Evolutionary conservation across 352 stramenopile species (phyloP), one percentile per base, ranked within the genome.

Genomic region (Globisporangium irregulare): DNA sequence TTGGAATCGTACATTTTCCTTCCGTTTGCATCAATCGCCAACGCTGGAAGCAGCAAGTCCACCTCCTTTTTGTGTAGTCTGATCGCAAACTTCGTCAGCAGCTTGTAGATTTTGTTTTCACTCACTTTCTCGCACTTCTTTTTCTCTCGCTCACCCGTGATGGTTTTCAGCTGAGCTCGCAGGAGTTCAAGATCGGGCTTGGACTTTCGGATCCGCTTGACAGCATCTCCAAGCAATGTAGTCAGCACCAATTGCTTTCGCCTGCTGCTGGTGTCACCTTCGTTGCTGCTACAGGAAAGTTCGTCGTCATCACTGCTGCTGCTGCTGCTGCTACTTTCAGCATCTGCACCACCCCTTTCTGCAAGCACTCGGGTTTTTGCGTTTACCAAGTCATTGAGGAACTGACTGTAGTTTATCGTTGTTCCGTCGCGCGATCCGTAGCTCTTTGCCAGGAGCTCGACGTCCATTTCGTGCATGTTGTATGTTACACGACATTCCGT

Each of bases 401-500:
- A 93, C 4, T 65, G 59, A 24, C 78, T 75, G 32, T 80, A 91
- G 50, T 86, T 78, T 38, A 91, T 71, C 14, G 67, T 62, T 22
- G 76, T 32, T 27, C 55, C 50, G 32, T 69, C 75, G 3, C 75
- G 68, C 8, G 63, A 69, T 29, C 68, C 62, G 61, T 87, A 89
- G 18, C 50, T 38, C 2, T 76, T 59, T 0, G 71, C 67, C 27
- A 93, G 67, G 22, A 82, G 50, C 48, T 84, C 73, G 4, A 80
- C 71, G 58, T 91, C 84, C 68, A 94, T 73, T 53, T 83, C 71
- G 6, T 87, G 76, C 80, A 94, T 92, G 53, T 88, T 85, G 72
- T 87, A 90, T 1, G 80, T 62, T 3, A 91, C 68, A 9, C 72
- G 74, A 50, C 79, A 68, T n/a, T 82, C 77, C 0, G 89, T 75